A percentile compares a stretch with the other conserved stretches of the same genome.
These are phyloP conservation scores for Rickenella mellea DNA, from an alignment of 768 basidiomycete species.

Conservation along the genomic window DNA sequence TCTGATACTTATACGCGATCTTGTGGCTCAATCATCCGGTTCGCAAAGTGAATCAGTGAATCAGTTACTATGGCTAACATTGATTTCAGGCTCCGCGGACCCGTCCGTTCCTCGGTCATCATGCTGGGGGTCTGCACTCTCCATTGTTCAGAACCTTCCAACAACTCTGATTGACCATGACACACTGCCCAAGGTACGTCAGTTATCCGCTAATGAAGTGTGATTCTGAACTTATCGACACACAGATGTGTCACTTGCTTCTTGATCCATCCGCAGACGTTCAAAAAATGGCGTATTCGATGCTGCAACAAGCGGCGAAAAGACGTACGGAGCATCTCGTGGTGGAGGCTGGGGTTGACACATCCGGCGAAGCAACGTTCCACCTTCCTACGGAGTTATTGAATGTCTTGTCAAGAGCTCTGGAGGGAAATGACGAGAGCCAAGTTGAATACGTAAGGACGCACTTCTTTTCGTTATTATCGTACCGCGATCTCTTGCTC, in stretches of 20 bases:
- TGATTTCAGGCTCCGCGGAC: constrained; percentile 9
- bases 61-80: background rate
- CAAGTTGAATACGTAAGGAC: constrained; percentile 29
- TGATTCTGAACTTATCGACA: background rate
- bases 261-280: constrained; percentile 52
- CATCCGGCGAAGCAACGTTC: constrained; percentile 41
- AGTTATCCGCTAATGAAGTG: constrained; percentile 8
- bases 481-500: background rate
- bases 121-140: constrained; percentile 60
- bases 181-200: constrained; percentile 59
- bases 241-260: constrained; percentile 74
- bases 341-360: constrained; percentile 77
- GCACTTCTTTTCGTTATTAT: constrained; percentile 6
- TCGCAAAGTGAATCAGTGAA: background rate
- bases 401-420: constrained; percentile 41
- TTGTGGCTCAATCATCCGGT: constrained; percentile 25
- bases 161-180: constrained; percentile 49
- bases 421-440: constrained; percentile 29
- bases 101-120: constrained; percentile 50
- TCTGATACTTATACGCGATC: constrained; percentile 48
- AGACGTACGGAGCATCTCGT: constrained; percentile 78
- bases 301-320: constrained; percentile 60
- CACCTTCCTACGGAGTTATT: constrained; percentile 63
- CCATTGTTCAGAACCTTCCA: constrained; percentile 60
- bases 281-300: constrained; percentile 68